These are phyloP conservation scores for Syncephalastrum contaminatum DNA, from an alignment of 371 early-diverging fungal species.

Conservation along the genomic window DNA sequence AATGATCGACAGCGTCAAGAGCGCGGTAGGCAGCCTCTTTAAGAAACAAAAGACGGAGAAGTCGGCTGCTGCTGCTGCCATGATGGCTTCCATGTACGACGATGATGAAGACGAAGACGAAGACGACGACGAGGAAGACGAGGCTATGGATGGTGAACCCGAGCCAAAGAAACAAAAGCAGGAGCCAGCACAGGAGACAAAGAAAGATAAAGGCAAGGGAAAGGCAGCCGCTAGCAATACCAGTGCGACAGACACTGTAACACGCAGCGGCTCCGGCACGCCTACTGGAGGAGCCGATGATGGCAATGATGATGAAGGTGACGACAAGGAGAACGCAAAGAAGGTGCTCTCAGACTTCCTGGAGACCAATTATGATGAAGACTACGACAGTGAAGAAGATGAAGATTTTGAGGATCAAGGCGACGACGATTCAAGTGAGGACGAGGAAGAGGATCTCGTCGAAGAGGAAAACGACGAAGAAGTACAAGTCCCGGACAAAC, in stretches of 20 bases:
- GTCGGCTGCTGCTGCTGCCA: constrained; percentile 14
- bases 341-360: constrained; percentile 13
- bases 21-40: constrained; percentile 57
- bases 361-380: constrained; percentile 18
- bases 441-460: constrained; percentile 28
- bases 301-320: constrained; percentile 19
- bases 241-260: too few relatives aligned
- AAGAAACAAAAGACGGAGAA: constrained; percentile 35
- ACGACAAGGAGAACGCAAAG: constrained; percentile 6
- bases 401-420: constrained; percentile 15
- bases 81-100: constrained; percentile 35
- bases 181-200: not conserved
- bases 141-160: constrained; percentile 4
- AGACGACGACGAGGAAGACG: constrained; percentile 23
- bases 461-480: constrained; percentile 27
- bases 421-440: constrained; percentile 42
- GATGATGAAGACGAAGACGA: constrained; percentile 26
- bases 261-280: constrained; percentile 3
- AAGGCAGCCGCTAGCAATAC: constrained; percentile 14
- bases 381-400: constrained; percentile 20
- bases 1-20: constrained; percentile 69
- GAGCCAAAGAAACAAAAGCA: constrained; percentile 9
- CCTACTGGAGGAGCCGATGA: constrained; percentile 3
- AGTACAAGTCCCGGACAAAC: constrained; percentile 12
- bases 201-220: constrained; percentile 35